A percentile compares a stretch with the other conserved stretches of the same genome.
Conservation (phyloP, 495 filamentous ascomycete species). For the Penicillium robsamsonii region DNA sequence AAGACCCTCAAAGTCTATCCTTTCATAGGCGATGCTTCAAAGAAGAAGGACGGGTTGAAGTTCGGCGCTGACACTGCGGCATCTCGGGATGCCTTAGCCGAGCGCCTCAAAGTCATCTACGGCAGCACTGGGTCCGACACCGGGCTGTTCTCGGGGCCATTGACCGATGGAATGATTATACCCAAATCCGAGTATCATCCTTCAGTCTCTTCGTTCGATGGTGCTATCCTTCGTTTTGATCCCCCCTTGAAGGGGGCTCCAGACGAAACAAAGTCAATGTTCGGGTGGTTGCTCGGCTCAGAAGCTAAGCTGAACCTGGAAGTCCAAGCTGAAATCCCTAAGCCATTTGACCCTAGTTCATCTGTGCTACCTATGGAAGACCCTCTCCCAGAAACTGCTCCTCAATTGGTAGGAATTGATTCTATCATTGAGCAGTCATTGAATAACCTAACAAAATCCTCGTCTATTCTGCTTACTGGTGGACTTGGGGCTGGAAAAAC, state of each 20-base stretch:
- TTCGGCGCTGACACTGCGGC: slow-evolving; percentile 85
- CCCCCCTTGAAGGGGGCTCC: slow-evolving; percentile 45
- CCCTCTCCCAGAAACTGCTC: slow-evolving; percentile 47
- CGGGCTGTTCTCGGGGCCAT: slow-evolving; percentile 74
- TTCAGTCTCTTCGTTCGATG: slow-evolving; percentile 47
- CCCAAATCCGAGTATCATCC: slow-evolving; percentile 42
- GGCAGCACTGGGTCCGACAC: slow-evolving; percentile 38
- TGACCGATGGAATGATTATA: slow-evolving; percentile 85
- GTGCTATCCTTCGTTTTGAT: slow-evolving; percentile 77
- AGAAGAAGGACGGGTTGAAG: slow-evolving; percentile 63
- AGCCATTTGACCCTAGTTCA: slow-evolving; percentile 51
- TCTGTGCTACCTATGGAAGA: slow-evolving; percentile 50
- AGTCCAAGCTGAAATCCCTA: slow-evolving; percentile 65
- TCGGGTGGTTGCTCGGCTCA: slow-evolving; percentile 73
- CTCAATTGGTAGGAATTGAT: slow-evolving; percentile 84
- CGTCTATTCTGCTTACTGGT: slow-evolving; percentile 84
- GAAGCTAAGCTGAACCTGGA: slow-evolving; percentile 71
- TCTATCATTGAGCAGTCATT: slow-evolving; percentile 65
- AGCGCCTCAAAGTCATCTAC: slow-evolving; percentile 49
- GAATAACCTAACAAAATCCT: slow-evolving; percentile 73
- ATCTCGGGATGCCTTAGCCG: slow-evolving; percentile 65
- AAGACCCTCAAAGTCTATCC: slow-evolving; percentile 72
- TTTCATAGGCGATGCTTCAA: slow-evolving; percentile 56
- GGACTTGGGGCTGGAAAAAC: slow-evolving; percentile 89
- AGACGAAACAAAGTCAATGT: slow-evolving; percentile 47